Base-by-base conservation (phyloP, 2,329 filamentous ascomycete species). In the Calonectria hawksworthii region DNA sequence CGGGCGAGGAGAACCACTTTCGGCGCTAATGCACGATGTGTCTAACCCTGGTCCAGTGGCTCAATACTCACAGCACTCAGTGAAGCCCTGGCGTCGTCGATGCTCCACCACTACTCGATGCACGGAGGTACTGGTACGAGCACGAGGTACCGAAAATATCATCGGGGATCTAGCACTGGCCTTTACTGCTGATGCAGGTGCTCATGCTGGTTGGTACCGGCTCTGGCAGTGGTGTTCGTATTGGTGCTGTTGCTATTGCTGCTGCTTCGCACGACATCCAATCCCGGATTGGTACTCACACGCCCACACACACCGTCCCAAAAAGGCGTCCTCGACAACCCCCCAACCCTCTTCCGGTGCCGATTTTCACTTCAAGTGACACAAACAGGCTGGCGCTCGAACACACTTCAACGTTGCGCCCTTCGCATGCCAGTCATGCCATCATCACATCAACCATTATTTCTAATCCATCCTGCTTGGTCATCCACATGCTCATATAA, bases 11-110 rank as follows among this genome's bases (percentile, higher is more conserved):
- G 73, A 67, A 68, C 79, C 78, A 78, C 73, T 50, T 74, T 75
- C 38, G 63, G 32, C 76, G 77, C 79, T 81, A 81, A 81, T 81
- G 79, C 79, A 81, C 79, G 78, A 81, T 81, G 79, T 81, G 79
- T 81, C 79, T 77, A 80, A 81, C 73, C 79, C 79, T 61, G 66
- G 79, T 79, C 76, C 28, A 41, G 73, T 74, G 74, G 71, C 51
- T 76, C 61, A 54, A 65, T 36, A 66, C 65, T 68, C 65, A 47
- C 51, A 69, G 70, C 64, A 54, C 54, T 23, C 72, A 59, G 34
- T 23, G 63, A 70, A 73, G 54, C 56, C 76, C 68, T 51, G 61
- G 68, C 70, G 54, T 18, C 68, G 30, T 30, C 18, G 28, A 26
- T 56, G 26, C 65, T 44, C 65, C 65, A 68, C 65, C 34, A 38